These are phyloP conservation scores for Candida mesenterica DNA, from an alignment of 1,139 yeast species.

Conservation along the genomic window DNA sequence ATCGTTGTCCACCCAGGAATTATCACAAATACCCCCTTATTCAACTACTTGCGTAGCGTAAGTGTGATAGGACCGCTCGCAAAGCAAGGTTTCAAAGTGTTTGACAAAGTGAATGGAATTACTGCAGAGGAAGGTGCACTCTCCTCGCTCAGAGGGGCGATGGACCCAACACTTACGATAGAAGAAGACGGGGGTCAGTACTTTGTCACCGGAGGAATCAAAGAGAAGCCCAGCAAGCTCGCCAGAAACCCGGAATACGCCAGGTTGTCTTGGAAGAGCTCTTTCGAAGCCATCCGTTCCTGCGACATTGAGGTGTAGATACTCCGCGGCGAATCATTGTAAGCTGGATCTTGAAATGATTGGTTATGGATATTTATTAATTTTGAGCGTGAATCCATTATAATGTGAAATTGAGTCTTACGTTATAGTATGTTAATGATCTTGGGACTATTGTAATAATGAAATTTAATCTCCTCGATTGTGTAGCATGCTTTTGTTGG, in stretches of 20 bases:
- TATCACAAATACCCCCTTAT: slow-evolving; percentile 35
- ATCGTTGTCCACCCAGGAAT: slow-evolving; percentile 43
- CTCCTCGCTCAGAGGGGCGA: slow-evolving; percentile 34
- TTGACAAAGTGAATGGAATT: slow-evolving; percentile 24
- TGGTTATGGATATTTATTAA: too few relatives aligned
- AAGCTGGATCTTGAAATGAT: too few relatives aligned
- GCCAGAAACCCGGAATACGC: slow-evolving; percentile 25
- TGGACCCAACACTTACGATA: slow-evolving; percentile 28
- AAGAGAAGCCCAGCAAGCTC: slow-evolving; percentile 22
- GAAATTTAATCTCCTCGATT: too few relatives aligned
- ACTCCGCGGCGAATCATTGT: too few relatives aligned
- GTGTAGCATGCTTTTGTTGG: too few relatives aligned
- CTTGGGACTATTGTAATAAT: too few relatives aligned
- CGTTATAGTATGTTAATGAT: too few relatives aligned
- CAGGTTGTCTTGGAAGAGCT: slow-evolving; percentile 26
- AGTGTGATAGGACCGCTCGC: slow-evolving; percentile 25
- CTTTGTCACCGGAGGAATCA: slow-evolving; percentile 35
- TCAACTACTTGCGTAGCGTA: slow-evolving; percentile 29
- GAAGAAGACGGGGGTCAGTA: slow-evolving; percentile 34
- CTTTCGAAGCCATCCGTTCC: slow-evolving; percentile 5
- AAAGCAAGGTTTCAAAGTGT: slow-evolving; percentile 16
- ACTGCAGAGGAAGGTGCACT: slow-evolving; percentile 35
- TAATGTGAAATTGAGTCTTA: too few relatives aligned
- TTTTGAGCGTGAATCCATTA: too few relatives aligned
- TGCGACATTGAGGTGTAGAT: slow-evolving; percentile 1